Base-by-base conservation (phyloP, 2,329 filamentous ascomycete species). In the Lasiodiplodia hormozganensis region DNA sequence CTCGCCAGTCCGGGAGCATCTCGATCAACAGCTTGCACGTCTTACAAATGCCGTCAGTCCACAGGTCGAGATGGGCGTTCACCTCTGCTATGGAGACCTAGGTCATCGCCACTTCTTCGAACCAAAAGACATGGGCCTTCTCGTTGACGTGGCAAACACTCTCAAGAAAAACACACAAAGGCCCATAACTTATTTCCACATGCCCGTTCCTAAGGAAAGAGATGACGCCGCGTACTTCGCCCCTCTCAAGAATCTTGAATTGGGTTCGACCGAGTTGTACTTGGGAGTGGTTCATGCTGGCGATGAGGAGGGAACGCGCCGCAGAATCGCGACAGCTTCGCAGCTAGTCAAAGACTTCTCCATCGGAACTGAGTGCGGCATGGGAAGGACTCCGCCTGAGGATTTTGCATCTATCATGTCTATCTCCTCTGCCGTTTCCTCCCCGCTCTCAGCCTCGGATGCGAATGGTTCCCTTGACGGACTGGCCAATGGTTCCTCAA, bases 51-150 rank as follows among this genome's bases (percentile, higher is more conserved):
- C 71, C 10, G 74, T 84, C 4, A 73, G 77, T 40, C 38, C 72
- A 6, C 76, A 78, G 69, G 79, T 84, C 1, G 76, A 82, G 49
- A 56, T 85, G 66, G 83, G 82, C 0, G 76, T 82, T 38, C 83
- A 85, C 71, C 75, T 85, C 23, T 85, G 84, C 73, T 85, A 85
- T 70, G 83, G 83, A 14, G 83, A 85, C 69, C 74, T 81, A 4
- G 72, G 75, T 1, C 82, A 84, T 71, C 72, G 74, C 62, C 83
- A 84, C 71, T 84, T 82, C 70, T 69, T 80, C n/a, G 79, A 85
- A 65, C 82, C 83, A 0, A 73, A 74, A 10, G 79, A 82, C 56
- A 72, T 76, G 51, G 71, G 68, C 0, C 34, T 78, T 1, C 43
- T 81, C 36, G 80, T 83, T 5, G 77, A 82, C 14, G 70, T 83